Evolutionary conservation across 2,329 filamentous ascomycete genomes (phyloP).

Genomic region (Drechslerella stenobrocha): DNA sequence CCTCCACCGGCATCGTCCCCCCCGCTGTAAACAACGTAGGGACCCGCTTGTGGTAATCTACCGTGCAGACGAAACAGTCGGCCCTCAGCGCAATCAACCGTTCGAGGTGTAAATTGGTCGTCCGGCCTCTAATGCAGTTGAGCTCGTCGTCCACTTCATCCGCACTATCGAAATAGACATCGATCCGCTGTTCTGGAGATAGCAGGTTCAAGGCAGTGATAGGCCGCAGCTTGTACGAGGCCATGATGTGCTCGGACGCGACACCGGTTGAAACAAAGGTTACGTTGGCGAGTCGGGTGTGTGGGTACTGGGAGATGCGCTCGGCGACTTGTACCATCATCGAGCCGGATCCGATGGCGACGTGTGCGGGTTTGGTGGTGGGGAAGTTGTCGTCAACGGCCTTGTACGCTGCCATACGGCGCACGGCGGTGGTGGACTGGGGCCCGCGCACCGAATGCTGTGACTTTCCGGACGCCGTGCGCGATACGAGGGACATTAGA

Average conservation of each 20-base stretch:
- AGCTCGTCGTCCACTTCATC: conserved; percentile 94
- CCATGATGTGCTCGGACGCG: conserved; percentile 42
- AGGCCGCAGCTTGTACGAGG: conserved; percentile 26
- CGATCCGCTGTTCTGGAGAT: conserved; percentile 65
- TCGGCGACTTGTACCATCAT: conserved; percentile 34
- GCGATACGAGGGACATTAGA: conserved; percentile 24
- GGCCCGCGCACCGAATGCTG: conserved; percentile 5
- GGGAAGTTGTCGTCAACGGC: conserved; percentile 42
- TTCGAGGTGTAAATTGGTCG: conserved; percentile 26
- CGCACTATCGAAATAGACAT: conserved; percentile 93
- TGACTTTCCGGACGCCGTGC: conserved; percentile 5
- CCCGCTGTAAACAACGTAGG: conserved; percentile 31
- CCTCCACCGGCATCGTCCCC: conserved; percentile 30
- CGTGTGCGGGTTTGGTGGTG: conserved; percentile 23
- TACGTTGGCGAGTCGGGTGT: conserved; percentile 19
- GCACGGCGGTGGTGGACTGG: conserved; percentile 11
- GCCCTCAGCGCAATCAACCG: conserved; percentile 29
- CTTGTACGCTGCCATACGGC: conserved; percentile 25
- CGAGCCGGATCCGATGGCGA: conserved; percentile 35
- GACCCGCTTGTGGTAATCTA: conserved; percentile 34
- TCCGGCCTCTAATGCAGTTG: conserved; percentile 86
- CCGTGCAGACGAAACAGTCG: conserved; percentile 26
- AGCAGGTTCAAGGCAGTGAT: conserved; percentile 28
- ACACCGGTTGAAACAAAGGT: conserved; percentile 38
- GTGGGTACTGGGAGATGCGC: conserved; percentile 18